Evolutionary conservation across 1,139 yeast species (phyloP).

Genomic region (Candida frijolesensis): DNA sequence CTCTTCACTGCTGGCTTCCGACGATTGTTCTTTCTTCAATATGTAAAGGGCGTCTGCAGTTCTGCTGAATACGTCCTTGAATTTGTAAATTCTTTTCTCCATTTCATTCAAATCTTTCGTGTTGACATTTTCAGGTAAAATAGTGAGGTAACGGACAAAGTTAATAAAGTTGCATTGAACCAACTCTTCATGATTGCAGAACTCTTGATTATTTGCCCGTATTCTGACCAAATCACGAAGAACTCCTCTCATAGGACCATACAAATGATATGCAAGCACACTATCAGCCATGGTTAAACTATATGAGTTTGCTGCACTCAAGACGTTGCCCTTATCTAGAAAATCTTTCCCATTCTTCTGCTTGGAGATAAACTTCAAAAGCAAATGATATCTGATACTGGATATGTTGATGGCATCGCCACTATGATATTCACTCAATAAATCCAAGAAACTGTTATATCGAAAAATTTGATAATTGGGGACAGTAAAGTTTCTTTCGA

Average conservation of each 20-base stretch:
- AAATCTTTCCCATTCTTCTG: constrained; percentile 21
- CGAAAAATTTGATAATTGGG: constrained; percentile 38
- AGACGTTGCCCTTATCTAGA: background rate
- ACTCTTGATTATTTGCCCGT: constrained; percentile 12
- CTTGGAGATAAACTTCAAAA: constrained; percentile 35
- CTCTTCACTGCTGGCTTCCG: constrained; percentile 24
- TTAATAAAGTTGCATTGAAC: constrained; percentile 42
- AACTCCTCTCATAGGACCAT: constrained; percentile 28
- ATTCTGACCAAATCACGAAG: constrained; percentile 28
- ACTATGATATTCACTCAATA: constrained; percentile 34
- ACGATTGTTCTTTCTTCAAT: constrained; percentile 33
- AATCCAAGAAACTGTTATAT: constrained; percentile 37
- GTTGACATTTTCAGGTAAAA: constrained; percentile 27
- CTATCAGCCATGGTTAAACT: constrained; percentile 31
- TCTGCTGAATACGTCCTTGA: constrained; percentile 27
- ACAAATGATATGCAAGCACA: constrained; percentile 34
- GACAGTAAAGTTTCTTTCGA: constrained; percentile 25
- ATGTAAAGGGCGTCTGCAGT: constrained; percentile 30
- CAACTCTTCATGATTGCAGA: constrained; percentile 36
- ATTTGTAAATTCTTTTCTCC: constrained; percentile 31
- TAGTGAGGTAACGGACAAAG: constrained; percentile 39
- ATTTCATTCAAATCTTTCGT: constrained; percentile 22
- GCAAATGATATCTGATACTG: constrained; percentile 38
- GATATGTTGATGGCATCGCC: constrained; percentile 48
- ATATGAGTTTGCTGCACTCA: background rate